These are phyloP conservation scores for Tetrastigma voinierianum DNA, from an alignment of 164 flowering plant genomes.

Conservation along the genomic window DNA sequence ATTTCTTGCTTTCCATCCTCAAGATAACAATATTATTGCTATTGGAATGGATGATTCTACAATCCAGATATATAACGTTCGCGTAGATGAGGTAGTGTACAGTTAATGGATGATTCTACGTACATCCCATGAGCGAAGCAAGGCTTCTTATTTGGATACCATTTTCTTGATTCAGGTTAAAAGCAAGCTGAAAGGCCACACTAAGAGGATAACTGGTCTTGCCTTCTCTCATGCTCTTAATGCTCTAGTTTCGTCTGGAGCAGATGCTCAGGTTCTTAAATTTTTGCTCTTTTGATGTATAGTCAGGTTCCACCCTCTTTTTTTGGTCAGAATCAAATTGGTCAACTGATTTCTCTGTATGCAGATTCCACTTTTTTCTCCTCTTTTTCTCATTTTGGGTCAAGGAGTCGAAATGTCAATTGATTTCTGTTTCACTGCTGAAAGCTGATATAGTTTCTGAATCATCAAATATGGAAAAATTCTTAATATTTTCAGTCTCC, in stretches of 20 bases:
- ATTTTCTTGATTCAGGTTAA: slow-evolving; percentile 48
- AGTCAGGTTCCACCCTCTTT: neutral
- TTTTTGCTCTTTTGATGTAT: neutral
- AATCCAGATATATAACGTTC: slow-evolving; percentile 91
- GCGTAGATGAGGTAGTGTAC: slow-evolving; percentile 83
- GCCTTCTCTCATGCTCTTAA: slow-evolving; percentile 75
- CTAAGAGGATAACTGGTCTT: slow-evolving; percentile 81
- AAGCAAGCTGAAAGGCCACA: slow-evolving; percentile 86
- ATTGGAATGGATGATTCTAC: slow-evolving; percentile 98
- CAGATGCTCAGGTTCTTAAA: slow-evolving; percentile 74
- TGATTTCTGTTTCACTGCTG: too few relatives aligned
- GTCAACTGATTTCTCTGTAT: neutral
- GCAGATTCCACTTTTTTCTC: neutral
- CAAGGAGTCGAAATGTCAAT: too few relatives aligned
- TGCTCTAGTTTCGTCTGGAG: slow-evolving; percentile 85
- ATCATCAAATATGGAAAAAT: too few relatives aligned
- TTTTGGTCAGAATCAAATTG: neutral
- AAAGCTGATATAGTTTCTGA: too few relatives aligned
- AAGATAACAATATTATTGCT: slow-evolving; percentile 93
- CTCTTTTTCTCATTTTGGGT: neutral
- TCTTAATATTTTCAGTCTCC: too few relatives aligned
- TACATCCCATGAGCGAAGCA: neutral
- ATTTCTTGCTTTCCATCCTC: slow-evolving; percentile 96
- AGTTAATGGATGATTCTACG: neutral
- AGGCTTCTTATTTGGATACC: neutral